Evolutionary conservation across 345 rosid genomes (phyloP), one percentile per base, ranked within the genome.

Genomic region (Lepidium didymum): DNA sequence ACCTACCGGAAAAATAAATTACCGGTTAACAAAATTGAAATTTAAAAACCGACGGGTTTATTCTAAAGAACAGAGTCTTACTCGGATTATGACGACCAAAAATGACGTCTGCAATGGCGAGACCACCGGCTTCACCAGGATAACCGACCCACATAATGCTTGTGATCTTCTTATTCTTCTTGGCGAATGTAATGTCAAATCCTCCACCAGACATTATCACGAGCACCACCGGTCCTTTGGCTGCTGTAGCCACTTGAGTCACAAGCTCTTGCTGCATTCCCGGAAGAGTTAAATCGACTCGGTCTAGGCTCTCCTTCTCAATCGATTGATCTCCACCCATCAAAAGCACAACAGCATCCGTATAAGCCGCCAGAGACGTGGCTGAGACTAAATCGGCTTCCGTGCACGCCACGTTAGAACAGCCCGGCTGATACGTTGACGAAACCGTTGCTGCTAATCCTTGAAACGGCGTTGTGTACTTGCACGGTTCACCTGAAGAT

Each of bases 141-240:
- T 81, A 86, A 9, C 91, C 91, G 40, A 86, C 88, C 78, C 78
- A 68, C 69, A 75, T 15, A 7, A 75, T 75, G 74, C 78, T 68
- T 25, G 64, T 61, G 54, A 90, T 86, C 74, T 87, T 87, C 25
- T 56, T 51, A n/a, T 86, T 43, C n/a, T 69, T 71, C 75, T 87
- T 90, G 9, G 91, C 94, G 34, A 87, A 87, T 0, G 85, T 51
- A 13, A 90, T 55, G 57, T 90, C 96, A 47, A 90, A 73, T 18
- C 96, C 91, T 10, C 91, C 96, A 29, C 91, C 91, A 0, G 96
- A 87, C 94, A 87, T 90, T 25, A 90, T 80, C 27, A 86, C 82
- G 13, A 90, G 94, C 42, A 87, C 78, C 55, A 90, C 96, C 6
- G 88, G 90, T 43, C 94, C 94, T 37, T 75, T 85, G 0, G 96